Evolutionary conservation across 768 basidiomycete species (phyloP).

Genomic region (Rhizopogon roseolus): DNA sequence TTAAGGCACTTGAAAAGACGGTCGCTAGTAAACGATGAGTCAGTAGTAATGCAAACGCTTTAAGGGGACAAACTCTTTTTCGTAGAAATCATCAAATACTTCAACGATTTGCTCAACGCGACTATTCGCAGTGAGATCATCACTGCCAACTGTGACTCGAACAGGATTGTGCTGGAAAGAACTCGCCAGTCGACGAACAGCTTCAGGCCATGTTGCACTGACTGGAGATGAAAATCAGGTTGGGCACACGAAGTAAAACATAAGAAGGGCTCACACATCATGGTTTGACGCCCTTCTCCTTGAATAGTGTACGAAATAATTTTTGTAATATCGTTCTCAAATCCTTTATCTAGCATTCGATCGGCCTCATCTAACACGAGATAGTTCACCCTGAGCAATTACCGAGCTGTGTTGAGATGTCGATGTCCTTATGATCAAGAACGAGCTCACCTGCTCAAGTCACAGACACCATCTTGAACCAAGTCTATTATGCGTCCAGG

Average conservation of each 20-base stretch:
- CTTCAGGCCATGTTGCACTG: conserved; percentile 98
- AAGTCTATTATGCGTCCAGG: conserved; percentile 92
- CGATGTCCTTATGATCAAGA: not conserved
- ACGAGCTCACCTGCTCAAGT: conserved; percentile 63
- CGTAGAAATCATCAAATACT: conserved; percentile 79
- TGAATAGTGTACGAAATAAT: conserved; percentile 79
- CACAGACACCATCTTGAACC: conserved; percentile 80
- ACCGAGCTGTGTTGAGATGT: conserved; percentile 2
- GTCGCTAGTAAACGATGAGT: conserved; percentile 34
- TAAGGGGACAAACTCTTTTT: conserved; percentile 70
- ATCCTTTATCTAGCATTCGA: conserved; percentile 96
- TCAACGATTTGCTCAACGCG: conserved; percentile 91
- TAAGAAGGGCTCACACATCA: conserved; percentile 75
- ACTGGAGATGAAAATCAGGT: conserved; percentile 40
- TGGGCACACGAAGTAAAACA: not conserved
- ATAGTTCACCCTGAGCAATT: conserved; percentile 65
- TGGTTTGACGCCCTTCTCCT: conserved; percentile 72
- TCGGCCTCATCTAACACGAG: conserved; percentile 97
- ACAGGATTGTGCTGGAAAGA: conserved; percentile 85
- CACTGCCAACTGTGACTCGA: conserved; percentile 90
- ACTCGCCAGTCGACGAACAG: conserved; percentile 82
- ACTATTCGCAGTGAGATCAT: conserved; percentile 92
- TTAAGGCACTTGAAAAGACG: conserved; percentile 57
- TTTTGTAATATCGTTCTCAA: conserved; percentile 93
- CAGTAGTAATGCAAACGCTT: not conserved